These are phyloP conservation scores for Globisporangium nodosum DNA, from an alignment of 352 stramenopile species.

Conservation along the genomic window DNA sequence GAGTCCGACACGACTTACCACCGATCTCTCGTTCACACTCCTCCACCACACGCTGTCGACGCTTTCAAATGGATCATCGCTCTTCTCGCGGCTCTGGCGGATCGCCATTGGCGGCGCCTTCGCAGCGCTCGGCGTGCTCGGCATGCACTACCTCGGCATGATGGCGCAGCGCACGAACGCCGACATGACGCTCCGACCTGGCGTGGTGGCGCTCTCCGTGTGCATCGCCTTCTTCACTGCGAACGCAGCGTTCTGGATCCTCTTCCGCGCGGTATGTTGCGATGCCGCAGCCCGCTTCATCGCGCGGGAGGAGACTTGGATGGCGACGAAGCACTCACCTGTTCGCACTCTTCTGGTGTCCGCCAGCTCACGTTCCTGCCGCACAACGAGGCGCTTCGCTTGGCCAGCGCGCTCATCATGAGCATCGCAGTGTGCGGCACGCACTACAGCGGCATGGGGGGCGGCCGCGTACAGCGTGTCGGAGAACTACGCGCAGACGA, in stretches of 20 bases:
- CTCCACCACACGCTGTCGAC: too few species aligned
- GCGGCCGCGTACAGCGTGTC: conserved; percentile 31
- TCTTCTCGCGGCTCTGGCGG: conserved; percentile 51
- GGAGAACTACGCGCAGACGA: conserved; percentile 17
- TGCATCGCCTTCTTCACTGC: conserved; percentile 48
- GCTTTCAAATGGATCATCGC: conserved; percentile 12
- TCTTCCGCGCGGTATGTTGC: conserved; percentile 35
- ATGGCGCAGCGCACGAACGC: conserved; percentile 45
- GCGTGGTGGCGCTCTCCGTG: conserved; percentile 36
- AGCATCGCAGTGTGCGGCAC: conserved; percentile 58
- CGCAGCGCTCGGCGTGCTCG: conserved; percentile 51
- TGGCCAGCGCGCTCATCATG: conserved; percentile 56
- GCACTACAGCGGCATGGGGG: conserved; percentile 51
- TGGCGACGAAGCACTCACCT: background rate
- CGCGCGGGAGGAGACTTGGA: too few species aligned
- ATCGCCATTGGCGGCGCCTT: conserved; percentile 47
- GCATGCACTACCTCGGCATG: conserved; percentile 79
- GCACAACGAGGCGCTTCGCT: conserved; percentile 36
- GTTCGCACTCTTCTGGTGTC: background rate
- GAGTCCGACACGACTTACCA: too few species aligned
- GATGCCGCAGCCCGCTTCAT: background rate
- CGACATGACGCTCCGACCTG: conserved; percentile 29
- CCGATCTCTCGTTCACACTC: too few species aligned
- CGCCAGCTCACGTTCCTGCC: conserved; percentile 49
- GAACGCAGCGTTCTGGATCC: conserved; percentile 61